phyloP scores from a whole-genome alignment of 495 filamentous ascomycete species.

The Tetracladium marchalianum region DNA sequence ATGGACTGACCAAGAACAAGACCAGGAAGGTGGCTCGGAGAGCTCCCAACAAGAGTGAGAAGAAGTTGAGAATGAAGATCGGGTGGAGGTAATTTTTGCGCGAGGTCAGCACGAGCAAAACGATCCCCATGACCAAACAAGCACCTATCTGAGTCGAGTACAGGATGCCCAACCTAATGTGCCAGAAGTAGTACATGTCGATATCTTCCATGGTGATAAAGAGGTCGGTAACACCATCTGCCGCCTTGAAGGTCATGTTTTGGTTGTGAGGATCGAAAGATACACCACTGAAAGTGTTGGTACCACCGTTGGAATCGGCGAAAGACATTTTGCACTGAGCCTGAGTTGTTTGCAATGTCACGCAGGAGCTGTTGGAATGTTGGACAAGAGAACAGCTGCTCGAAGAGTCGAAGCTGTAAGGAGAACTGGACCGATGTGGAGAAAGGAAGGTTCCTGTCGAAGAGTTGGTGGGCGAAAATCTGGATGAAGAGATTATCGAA shows the following conservation, averaged over 20 bases:
- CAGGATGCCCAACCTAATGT: slow-evolving; percentile 50
- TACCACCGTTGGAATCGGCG: background rate
- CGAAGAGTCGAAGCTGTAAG: background rate
- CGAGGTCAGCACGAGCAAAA: slow-evolving; percentile 54
- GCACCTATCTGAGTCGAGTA: slow-evolving; percentile 67
- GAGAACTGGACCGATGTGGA: background rate
- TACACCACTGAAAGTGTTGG: too few relatives aligned
- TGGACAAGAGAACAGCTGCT: background rate
- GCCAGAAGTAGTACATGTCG: slow-evolving; percentile 37
- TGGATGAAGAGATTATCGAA: too few relatives aligned
- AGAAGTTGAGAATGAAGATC: slow-evolving; percentile 56
- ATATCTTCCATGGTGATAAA: slow-evolving; percentile 38
- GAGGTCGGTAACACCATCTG: slow-evolving; percentile 40
- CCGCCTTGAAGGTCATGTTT: slow-evolving; percentile 38
- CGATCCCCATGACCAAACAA: slow-evolving; percentile 53
- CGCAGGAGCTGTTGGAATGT: too few relatives aligned
- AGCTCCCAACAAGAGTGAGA: slow-evolving; percentile 46
- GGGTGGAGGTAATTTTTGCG: slow-evolving; percentile 48
- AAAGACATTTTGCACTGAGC: slow-evolving; percentile 2
- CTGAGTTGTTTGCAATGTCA: too few relatives aligned
- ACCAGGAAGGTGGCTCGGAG: slow-evolving; percentile 48
- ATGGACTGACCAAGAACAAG: slow-evolving; percentile 50
- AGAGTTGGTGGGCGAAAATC: too few relatives aligned
- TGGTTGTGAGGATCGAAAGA: slow-evolving; percentile 51
- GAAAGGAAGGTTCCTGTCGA: background rate